Evolutionary conservation across 805 yeast genomes (phyloP).

Genomic region (Saccharomyces cerevisiae): DNA sequence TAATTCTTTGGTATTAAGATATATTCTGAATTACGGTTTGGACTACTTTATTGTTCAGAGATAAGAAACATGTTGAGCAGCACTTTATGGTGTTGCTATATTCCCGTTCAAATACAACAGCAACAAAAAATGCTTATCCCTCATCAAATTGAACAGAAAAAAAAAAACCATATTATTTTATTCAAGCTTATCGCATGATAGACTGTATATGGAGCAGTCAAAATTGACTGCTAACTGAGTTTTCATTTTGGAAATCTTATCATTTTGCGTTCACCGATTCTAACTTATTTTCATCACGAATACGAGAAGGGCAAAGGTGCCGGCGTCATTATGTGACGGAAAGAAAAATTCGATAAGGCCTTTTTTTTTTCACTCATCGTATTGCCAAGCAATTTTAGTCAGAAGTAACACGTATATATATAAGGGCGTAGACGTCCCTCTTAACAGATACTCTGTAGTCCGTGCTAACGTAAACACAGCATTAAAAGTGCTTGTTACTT

Average conservation of each 20-base stretch:
- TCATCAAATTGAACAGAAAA: not conserved
- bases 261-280: not conserved
- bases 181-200: not conserved
- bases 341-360: not conserved
- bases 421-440: not conserved
- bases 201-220: not conserved
- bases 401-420: not conserved
- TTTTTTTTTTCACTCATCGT: not conserved
- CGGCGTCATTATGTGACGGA: not conserved
- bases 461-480: not conserved
- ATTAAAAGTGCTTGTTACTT: too few species aligned
- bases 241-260: not conserved
- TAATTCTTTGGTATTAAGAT: not conserved
- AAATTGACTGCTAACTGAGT: not conserved
- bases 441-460: not conserved
- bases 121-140: not conserved
- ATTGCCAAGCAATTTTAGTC: not conserved
- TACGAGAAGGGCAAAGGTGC: not conserved
- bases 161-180: not conserved
- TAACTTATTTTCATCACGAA: not conserved
- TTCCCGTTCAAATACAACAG: not conserved
- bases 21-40: not conserved
- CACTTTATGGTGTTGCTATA: not conserved
- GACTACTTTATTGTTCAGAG: not conserved
- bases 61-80: not conserved